Evolutionary conservation across 2,329 filamentous ascomycete genomes (phyloP).

Genomic region (Colletotrichum euphorbiae): DNA sequence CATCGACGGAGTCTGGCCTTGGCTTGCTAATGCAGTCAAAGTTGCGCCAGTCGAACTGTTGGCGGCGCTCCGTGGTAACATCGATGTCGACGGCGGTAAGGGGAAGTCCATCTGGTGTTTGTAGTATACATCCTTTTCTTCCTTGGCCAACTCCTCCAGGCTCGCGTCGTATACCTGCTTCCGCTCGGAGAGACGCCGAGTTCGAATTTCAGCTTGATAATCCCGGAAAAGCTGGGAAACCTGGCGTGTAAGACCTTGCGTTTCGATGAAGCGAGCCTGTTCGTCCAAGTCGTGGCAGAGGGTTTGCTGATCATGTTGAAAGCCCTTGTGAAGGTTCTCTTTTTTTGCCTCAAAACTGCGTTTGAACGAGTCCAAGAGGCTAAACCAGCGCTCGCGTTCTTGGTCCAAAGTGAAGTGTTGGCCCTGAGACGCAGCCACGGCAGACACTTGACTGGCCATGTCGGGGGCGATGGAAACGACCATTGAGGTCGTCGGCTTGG

Average conservation of each 20-base stretch:
- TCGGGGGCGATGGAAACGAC: neutral
- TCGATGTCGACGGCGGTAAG: neutral
- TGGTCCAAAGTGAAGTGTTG: conserved; percentile 23
- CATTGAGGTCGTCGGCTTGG: neutral
- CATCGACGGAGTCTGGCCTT: neutral
- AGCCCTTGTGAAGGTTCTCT: conserved; percentile 12
- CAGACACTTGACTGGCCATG: conserved; percentile 21
- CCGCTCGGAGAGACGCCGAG: conserved; percentile 24
- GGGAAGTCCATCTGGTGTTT: conserved; percentile 30
- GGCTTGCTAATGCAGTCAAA: neutral
- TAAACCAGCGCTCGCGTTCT: conserved; percentile 30
- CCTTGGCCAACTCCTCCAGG: neutral
- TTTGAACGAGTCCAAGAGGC: conserved; percentile 12
- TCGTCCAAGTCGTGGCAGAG: conserved; percentile 30
- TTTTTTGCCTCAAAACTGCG: conserved; percentile 25
- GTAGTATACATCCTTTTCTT: conserved; percentile 16
- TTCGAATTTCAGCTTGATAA: conserved; percentile 28
- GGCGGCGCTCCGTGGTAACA: neutral
- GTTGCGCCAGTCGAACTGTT: neutral
- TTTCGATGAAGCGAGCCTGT: conserved; percentile 6
- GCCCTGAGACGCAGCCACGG: neutral
- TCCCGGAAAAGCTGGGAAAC: conserved; percentile 22
- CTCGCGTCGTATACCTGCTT: conserved; percentile 2
- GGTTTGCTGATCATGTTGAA: conserved; percentile 13
- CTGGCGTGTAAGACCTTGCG: neutral